Percentiles rank a stretch among this genome's conserved stretches.
phyloP scores from a whole-genome alignment of 2,329 filamentous ascomycete species.

The Cordyceps cateniannulata region DNA sequence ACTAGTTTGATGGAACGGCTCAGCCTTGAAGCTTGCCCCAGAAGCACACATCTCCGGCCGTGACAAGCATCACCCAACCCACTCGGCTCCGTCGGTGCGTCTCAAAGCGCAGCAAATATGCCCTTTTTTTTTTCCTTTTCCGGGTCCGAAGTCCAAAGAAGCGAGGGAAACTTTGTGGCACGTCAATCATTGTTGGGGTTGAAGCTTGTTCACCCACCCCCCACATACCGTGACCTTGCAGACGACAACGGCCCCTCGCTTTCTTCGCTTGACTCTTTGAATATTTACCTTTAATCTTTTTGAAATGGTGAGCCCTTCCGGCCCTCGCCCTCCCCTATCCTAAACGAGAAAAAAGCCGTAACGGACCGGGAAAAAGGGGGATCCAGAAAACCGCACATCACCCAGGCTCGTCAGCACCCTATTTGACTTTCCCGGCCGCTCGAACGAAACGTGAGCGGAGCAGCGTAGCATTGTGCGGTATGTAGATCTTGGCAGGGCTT shows the following conservation, averaged over 20 bases:
- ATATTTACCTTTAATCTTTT: background rate
- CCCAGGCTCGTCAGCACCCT: background rate
- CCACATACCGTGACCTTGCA: too few relatives aligned
- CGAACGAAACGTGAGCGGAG: background rate
- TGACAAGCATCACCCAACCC: background rate
- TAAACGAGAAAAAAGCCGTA: background rate
- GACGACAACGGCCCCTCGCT: background rate
- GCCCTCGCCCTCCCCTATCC: background rate
- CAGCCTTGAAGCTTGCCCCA: background rate
- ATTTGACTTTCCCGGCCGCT: background rate
- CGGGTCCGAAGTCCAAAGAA: too few relatives aligned
- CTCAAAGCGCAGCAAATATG: background rate
- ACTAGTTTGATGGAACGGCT: background rate
- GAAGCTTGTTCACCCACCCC: too few relatives aligned
- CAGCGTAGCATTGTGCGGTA: slow-evolving; percentile 6
- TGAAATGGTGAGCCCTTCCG: background rate
- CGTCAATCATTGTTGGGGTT: background rate
- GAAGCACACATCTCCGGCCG: too few relatives aligned
- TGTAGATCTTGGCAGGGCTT: slow-evolving; percentile 6
- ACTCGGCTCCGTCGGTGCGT: background rate
- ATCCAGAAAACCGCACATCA: background rate
- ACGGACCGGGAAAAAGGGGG: background rate
- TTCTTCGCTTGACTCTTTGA: background rate
- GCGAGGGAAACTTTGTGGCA: background rate
- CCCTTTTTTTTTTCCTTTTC: too few relatives aligned